Conservation (phyloP, 2,329 filamentous ascomycete genomes). For the Eutypa lata region DNA sequence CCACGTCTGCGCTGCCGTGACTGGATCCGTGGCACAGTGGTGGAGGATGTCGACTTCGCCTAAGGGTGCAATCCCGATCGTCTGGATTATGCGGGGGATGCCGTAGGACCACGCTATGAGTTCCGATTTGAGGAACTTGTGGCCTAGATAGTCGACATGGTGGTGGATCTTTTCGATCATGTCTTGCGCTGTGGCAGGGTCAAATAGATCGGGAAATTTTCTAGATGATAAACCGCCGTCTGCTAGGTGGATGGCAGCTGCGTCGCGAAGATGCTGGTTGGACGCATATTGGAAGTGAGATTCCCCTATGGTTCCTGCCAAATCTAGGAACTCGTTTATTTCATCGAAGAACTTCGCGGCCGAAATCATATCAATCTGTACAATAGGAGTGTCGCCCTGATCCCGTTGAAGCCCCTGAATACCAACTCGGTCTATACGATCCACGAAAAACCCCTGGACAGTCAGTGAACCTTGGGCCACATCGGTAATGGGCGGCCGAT, state of each 20-base stretch:
- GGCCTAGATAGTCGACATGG: conserved; percentile 1
- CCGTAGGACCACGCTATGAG: not conserved
- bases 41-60: conserved; percentile 10
- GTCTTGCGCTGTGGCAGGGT: not conserved
- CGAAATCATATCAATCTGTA: conserved; percentile 19
- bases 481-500: conserved; percentile 4
- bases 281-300: not conserved
- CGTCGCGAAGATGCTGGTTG: conserved; percentile 1
- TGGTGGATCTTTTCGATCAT: conserved; percentile 1
- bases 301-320: not conserved
- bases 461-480: conserved; percentile 6
- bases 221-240: conserved; percentile 10
- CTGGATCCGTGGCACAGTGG: conserved; percentile 9
- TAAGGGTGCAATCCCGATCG: conserved; percentile 9
- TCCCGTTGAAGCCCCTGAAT: conserved; percentile 5
- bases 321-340: conserved; percentile 15
- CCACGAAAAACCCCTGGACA: conserved; percentile 19
- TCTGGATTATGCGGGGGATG: conserved; percentile 9
- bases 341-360: conserved; percentile 24
- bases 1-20: conserved; percentile 5
- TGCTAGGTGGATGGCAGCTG: conserved; percentile 5
- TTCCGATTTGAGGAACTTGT: conserved; percentile 2
- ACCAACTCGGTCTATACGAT: conserved; percentile 19
- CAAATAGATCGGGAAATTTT: conserved; percentile 4
- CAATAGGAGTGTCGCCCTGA: not conserved